Base-by-base conservation (phyloP, 345 rosid species). In the Camelina neglecta region DNA sequence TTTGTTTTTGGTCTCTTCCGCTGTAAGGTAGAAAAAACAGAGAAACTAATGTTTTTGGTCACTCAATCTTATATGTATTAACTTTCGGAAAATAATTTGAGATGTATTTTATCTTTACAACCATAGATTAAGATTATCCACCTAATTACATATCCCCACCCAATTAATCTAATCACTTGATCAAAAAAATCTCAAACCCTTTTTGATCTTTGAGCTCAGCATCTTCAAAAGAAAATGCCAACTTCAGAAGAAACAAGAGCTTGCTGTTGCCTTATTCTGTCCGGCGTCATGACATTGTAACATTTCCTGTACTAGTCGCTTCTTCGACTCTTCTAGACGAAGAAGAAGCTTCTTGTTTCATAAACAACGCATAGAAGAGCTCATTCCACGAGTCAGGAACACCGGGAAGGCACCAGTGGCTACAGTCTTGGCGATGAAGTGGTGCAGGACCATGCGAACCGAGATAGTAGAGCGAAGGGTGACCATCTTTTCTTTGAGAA, bases 361-460 rank as follows among this genome's bases (percentile, higher is more conserved):
- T 54, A 23, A 80, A 70, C 61, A 80, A 41, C 2, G 82, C 82
- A 33, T 80, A 75, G 24, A 80, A 29, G 0, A 80, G 73, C 60
- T 74, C 83, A 36, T 80, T 80, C 83, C 83, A 80, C 13, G 76
- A 57, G 42, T 80, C 83, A 64, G 83, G 80, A 31, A 92, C 89
- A 9, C 96, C 91, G 0, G 97, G 97, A 67, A 92, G 83, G 83
- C 92, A 92, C 97, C 97, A 92, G 24, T 90, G 97, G 71, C 96
- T 90, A 81, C 97, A 92, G 60, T 92, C 97, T 80, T 90, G 96
- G 53, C 84, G 86, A 64, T 83, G 85, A 49, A 87, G 75, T 36
- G 90, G 71, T 0, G 83, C 90, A 44, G 85, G 92, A 54, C 90
- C 81, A 24, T 66, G 65, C 9, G 88, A 75, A 24, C 82, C 85